Base-by-base conservation (phyloP, 352 stramenopile species). In the Pythium chondricola region DNA sequence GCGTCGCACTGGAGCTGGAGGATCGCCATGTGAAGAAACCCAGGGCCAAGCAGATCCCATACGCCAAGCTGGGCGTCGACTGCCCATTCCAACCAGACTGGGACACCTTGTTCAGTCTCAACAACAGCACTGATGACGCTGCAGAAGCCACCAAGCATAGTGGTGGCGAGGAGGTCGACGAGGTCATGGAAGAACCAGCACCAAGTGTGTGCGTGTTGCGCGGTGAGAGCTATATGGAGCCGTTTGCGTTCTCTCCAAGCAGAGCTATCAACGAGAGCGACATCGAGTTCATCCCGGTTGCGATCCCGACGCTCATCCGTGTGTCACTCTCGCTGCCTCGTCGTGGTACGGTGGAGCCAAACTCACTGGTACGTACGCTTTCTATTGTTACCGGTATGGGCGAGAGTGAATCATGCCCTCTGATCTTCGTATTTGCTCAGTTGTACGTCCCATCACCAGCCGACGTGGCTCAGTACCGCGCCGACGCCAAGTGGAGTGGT, bases 251-350 rank as follows among this genome's bases (percentile, higher is more conserved):
- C 43, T 76, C 69, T 31, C 29, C 7, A 8, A 13, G 8, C 8
- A 33, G 8, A 8, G 29, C 29, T 33, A 13, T 8, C 29, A 33
- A 33, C 29, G 6, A 43, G 5, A 35, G 37, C 25, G 11, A 13
- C 4, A 30, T 33, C 8, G 48, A 65, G 33, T 24, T 54, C 14
- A 52, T 93, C 14, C 64, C 79, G 2, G 67, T 83, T 7, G 67
- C 75, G 5, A 64, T 88, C 17, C 75, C 78, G 17, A 90, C 80
- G 41, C 67, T 93, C 13, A 70, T 93, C 44, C 69, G 74, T 13
- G 74, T 92, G 10, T 25, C 68, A 35, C 22, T 91, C 4, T 35
- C 61, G 27, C 43, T 88, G 4, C 65, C 77, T 20, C 72, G 76
- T 43, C 78, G 83, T 46, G 80, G 65, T 20, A 80, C 54, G 10